phyloP scores from a whole-genome alignment of 176 grass and related monocot species.

The Ensete ventricosum region DNA sequence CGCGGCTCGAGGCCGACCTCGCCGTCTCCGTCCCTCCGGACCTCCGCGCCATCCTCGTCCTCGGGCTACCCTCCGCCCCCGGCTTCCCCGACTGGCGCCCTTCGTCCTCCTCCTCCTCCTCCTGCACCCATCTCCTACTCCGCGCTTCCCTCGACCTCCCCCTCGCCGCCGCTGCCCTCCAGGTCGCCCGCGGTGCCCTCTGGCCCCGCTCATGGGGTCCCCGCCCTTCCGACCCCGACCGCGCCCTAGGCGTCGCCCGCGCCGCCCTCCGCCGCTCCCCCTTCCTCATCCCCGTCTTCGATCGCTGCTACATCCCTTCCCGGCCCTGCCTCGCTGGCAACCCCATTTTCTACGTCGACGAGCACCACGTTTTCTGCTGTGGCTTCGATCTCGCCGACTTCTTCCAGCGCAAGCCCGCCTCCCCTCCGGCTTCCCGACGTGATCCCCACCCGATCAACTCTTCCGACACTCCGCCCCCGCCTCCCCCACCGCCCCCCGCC shows the following conservation, averaged over 20 bases:
- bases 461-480: background rate
- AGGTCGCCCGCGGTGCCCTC: constrained; percentile 46
- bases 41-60: constrained; percentile 67
- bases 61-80: constrained; percentile 42
- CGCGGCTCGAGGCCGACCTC: constrained; percentile 64
- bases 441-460: background rate
- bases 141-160: constrained; percentile 52
- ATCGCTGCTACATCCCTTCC: constrained; percentile 79
- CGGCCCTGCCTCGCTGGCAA: constrained; percentile 69
- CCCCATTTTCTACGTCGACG: constrained; percentile 83
- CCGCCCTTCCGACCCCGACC: constrained; percentile 50
- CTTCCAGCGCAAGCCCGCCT: constrained; percentile 62
- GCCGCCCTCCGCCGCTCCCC: constrained; percentile 66
- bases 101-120: background rate
- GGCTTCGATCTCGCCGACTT: constrained; percentile 74
- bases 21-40: constrained; percentile 80
- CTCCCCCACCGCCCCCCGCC: constrained; percentile 27
- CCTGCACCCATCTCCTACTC: background rate
- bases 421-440: constrained; percentile 15
- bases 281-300: constrained; percentile 68
- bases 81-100: constrained; percentile 73
- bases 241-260: constrained; percentile 50
- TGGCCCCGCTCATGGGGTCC: constrained; percentile 75
- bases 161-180: constrained; percentile 39
- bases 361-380: constrained; percentile 78